Evolutionary conservation across 169 alveolate species (phyloP), one percentile per base, ranked within the genome.

Genomic region (Theileria annulata): DNA sequence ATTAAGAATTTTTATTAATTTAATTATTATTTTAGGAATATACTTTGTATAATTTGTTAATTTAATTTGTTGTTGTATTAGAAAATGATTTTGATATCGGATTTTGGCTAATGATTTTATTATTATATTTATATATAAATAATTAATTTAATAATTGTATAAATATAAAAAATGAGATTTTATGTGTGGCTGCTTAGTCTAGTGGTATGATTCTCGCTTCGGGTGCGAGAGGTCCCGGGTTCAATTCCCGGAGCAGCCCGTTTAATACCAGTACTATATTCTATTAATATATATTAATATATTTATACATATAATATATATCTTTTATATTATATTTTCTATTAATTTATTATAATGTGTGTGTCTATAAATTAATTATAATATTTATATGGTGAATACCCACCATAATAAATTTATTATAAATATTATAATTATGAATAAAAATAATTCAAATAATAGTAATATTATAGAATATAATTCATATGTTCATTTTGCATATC

Each of bases 151-250:
- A 17, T 6, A 15, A 9, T n/a, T n/a, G 10, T 6, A 63, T 6
- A 63, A 28, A 6, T 15, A 21, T 30, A 30, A 75, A 19, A 82
- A 28, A 64, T 42, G 83, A 54, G 28, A 21, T 30, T 4, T 19
- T 2, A 0, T 48, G 54, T 47, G 48, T 13, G 90, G 90, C 78
- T 76, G 92, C 95, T 94, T 95, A 96, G 98, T 96, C 98, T 96
- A 96, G 98, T 93, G 97, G 98, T 93, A 96, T 96, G 98, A 96
- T 96, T 96, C 98, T 94, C 96, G 97, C 96, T 96, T 96, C 87
- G 98, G 98, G 98, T 96, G 96, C 97, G 96, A 94, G 98, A 95
- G 98, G 98, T 95, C 98, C 98, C 98, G 98, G 98, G 98, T 96
- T 96, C 98, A 92, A 96, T 94, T 96, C 98, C 97, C 98, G 98